Conservation (phyloP, 306 rosid genomes). For the Quercus berberidifolia region DNA sequence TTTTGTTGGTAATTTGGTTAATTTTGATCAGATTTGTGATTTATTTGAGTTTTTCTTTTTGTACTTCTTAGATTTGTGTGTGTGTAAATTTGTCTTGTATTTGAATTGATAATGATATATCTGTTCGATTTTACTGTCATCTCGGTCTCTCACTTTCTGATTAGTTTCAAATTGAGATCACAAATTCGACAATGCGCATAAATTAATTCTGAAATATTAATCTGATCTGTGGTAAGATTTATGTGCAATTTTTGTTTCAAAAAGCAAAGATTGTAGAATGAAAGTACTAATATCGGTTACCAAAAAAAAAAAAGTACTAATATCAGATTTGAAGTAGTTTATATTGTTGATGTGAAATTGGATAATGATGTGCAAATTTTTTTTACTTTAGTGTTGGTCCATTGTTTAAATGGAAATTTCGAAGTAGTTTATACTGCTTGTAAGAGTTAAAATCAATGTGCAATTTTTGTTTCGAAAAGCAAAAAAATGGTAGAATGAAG, state of each 20-base stretch:
- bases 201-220: not conserved
- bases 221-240: not conserved
- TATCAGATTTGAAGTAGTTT: too few species aligned
- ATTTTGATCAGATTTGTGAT: not conserved
- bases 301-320: too few species aligned
- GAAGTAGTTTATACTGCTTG: not conserved
- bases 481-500: too few species aligned
- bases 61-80: not conserved
- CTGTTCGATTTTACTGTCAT: not conserved
- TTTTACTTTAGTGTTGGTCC: not conserved
- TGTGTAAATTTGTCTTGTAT: not conserved
- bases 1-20: conserved; percentile 1
- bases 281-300: too few species aligned
- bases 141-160: not conserved
- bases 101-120: too few species aligned
- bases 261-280: too few species aligned
- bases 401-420: not conserved
- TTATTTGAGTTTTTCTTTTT: not conserved
- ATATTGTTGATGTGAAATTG: not conserved
- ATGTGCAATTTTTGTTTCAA: too few species aligned
- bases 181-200: not conserved
- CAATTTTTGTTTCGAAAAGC: not conserved
- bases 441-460: not conserved
- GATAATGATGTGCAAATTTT: not conserved
- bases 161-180: not conserved